A percentile compares a stretch with the other conserved stretches of the same genome.
Conservation (phyloP, 1,139 yeast species). For the Sugiyamaella xylanicola region DNA sequence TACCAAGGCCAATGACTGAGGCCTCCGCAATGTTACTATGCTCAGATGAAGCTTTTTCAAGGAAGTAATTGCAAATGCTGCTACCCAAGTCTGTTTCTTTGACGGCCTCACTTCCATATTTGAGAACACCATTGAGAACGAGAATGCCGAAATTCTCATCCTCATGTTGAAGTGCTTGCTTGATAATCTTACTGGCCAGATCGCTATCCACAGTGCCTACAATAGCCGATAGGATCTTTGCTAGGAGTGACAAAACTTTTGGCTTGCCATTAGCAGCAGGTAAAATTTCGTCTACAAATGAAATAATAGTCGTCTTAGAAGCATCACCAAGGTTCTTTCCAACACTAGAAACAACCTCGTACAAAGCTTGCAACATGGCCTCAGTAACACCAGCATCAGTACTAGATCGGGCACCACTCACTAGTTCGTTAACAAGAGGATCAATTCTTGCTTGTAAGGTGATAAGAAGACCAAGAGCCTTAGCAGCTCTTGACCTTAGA, state of each 20-base stretch:
- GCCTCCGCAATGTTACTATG: constrained; percentile 70
- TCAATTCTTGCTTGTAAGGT: constrained; percentile 93
- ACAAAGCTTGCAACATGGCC: constrained; percentile 82
- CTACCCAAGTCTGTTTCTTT: constrained; percentile 53
- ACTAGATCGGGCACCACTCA: constrained; percentile 67
- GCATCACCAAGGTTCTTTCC: constrained; percentile 76
- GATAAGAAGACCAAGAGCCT: constrained; percentile 83
- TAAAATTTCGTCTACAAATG: constrained; percentile 63
- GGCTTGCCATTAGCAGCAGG: constrained; percentile 15
- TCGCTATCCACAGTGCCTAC: constrained; percentile 65
- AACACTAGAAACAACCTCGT: constrained; percentile 79
- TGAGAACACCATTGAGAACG: constrained; percentile 77
- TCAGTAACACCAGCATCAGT: constrained; percentile 69
- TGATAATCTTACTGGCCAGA: constrained; percentile 62
- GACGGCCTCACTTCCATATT: constrained; percentile 68
- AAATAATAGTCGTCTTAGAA: constrained; percentile 68
- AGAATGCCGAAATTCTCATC: constrained; percentile 60
- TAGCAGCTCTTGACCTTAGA: constrained; percentile 83
- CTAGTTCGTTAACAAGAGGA: constrained; percentile 82
- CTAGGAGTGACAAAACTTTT: constrained; percentile 57
- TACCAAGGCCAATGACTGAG: constrained; percentile 82
- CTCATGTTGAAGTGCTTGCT: constrained; percentile 54
- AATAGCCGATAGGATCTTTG: constrained; percentile 75
- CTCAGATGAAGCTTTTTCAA: constrained; percentile 50
- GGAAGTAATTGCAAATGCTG: constrained; percentile 54